A percentile compares a stretch with the other conserved stretches of the same genome.
Evolutionary conservation across 306 rosid species (phyloP).

Genomic region (Parietaria judaica): DNA sequence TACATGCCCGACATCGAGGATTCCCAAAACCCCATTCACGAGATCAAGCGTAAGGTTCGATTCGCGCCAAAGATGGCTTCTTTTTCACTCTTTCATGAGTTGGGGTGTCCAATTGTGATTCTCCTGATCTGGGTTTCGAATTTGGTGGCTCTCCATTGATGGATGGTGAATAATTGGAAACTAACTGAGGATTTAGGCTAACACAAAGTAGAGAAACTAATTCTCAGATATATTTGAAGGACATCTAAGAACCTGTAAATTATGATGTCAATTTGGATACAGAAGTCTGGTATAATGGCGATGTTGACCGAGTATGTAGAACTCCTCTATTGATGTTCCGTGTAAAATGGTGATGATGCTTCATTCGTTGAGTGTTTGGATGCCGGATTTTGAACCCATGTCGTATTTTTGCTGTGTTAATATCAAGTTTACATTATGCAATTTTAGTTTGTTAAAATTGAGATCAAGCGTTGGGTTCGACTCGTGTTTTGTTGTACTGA

Average conservation of each 20-base stretch:
- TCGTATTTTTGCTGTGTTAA: neutral
- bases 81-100: neutral
- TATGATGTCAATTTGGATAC: no score
- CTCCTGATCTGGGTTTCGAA: neutral
- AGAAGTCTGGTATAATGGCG: no score
- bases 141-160: no score
- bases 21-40: conserved; percentile 52
- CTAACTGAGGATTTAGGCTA: neutral
- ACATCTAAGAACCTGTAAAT: neutral
- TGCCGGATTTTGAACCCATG: neutral
- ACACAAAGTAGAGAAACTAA: neutral
- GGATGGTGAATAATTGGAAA: neutral
- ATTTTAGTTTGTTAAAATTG: no score
- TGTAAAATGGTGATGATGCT: neutral
- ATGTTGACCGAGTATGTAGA: neutral
- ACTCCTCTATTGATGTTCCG: neutral
- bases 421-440: no score
- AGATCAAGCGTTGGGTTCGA: no score
- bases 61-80: neutral
- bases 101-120: no score
- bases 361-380: neutral
- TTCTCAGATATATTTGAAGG: neutral
- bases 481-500: no score
- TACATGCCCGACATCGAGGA: conserved; percentile 80
- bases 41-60: conserved; percentile 94